Evolutionary conservation across 176 grass and related monocot genomes (phyloP).

Genomic region (Musa acuminata): DNA sequence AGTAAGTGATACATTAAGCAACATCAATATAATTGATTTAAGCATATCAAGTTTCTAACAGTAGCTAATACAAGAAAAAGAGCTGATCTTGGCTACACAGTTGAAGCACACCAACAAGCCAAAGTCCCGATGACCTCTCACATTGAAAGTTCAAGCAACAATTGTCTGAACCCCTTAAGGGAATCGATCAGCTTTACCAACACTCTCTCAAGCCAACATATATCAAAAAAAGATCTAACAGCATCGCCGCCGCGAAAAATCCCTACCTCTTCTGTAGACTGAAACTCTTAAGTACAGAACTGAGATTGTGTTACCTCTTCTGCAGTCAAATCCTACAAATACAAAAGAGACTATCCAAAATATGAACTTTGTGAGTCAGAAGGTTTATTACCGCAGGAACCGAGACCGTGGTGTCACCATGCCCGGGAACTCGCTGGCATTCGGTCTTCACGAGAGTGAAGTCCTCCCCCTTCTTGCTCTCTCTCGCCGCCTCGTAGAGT

Average conservation of each 20-base stretch:
- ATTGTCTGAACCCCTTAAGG: background rate
- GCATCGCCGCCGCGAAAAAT: background rate
- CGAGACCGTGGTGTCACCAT: constrained; percentile 43
- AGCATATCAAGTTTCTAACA: no score
- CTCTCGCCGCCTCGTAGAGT: constrained; percentile 55
- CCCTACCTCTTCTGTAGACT: no score
- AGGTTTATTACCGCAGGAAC: constrained; percentile 57
- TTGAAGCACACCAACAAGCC: background rate
- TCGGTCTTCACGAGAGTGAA: constrained; percentile 54
- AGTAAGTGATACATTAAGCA: no score
- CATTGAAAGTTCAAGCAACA: background rate
- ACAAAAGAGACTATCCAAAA: background rate
- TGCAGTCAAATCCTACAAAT: no score
- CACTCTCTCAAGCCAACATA: background rate
- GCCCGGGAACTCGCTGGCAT: constrained; percentile 31
- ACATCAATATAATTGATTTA: no score
- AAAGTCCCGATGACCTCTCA: background rate
- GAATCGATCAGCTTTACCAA: background rate
- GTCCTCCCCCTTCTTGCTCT: constrained; percentile 95
- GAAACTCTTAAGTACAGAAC: no score
- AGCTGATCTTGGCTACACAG: background rate
- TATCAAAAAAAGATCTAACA: background rate
- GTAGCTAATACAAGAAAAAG: no score
- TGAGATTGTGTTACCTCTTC: no score
- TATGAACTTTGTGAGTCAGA: background rate